Evolutionary conservation across 345 rosid species (phyloP), one percentile per base, ranked within the genome.

Genomic region (Lumnitzera littorea): DNA sequence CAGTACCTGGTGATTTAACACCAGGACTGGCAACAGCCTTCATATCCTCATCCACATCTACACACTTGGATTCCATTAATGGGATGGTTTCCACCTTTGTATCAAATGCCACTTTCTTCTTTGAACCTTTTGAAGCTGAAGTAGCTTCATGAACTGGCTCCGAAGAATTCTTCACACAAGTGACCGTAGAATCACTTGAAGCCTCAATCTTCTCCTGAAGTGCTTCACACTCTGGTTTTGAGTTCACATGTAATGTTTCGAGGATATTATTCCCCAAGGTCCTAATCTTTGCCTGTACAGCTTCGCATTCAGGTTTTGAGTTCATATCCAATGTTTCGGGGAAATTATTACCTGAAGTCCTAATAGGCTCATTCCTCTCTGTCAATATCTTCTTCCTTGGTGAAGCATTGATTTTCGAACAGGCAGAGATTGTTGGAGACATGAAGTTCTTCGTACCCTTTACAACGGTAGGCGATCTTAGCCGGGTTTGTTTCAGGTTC

Each of bases 341-440:
- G 76, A 66, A 11, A 36, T 36, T 9, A 36, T 4, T 36, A 6
- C 43, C 43, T 5, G 91, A 78, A 46, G 80, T 70, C 15, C 76
- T 71, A 70, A 65, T 52, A 15, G 70, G 50, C 58, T 86, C 91
- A 23, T 82, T 85, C 67, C 69, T 82, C 51, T 88, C 96, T 2
- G 74, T 63, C 72, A 91, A 81, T 12, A 91, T 68, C 67, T 73
- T 84, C 83, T 86, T 91, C 75, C 84, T 84, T 15, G 96, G 91
- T 1, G 94, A 86, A 48, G 89, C 50, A 60, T 68, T 74, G 67
- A 86, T 62, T 68, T 91, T 88, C 11, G 95, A 91, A 63, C 78
- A 91, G 0, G 98, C 95, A 58, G 96, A 86, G 23, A 88, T 82
- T 29, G 98, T 88, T 14, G 96, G 96, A 55, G 90, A 83, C 98